These are phyloP conservation scores for Sisymbrium altissimum DNA, from an alignment of 345 rosid genomes.

Conservation along the genomic window DNA sequence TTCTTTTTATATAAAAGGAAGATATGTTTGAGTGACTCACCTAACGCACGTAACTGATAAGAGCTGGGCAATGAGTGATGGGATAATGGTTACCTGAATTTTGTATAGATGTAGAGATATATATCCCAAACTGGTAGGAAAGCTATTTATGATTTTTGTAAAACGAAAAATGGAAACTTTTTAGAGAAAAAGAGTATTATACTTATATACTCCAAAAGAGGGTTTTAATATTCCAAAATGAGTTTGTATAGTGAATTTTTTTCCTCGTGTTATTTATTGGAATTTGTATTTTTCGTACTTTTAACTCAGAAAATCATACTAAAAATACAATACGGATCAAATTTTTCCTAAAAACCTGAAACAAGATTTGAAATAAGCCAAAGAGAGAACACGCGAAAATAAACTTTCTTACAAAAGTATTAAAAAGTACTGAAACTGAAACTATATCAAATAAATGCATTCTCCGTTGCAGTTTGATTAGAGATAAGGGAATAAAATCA, in stretches of 20 bases:
- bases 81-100: not conserved
- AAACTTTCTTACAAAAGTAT: too few species aligned
- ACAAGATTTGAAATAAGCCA: too few species aligned
- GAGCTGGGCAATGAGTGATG: constrained; percentile 1
- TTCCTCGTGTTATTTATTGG: not conserved
- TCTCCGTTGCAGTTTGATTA: too few species aligned
- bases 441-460: too few species aligned
- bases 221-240: not conserved
- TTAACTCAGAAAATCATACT: too few species aligned
- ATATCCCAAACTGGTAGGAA: not conserved
- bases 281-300: too few species aligned
- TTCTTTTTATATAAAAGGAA: not conserved
- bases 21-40: constrained; percentile 34
- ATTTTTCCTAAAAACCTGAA: too few species aligned
- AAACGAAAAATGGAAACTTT: not conserved
- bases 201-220: not conserved
- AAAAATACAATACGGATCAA: too few species aligned
- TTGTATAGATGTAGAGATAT: not conserved
- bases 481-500: too few species aligned
- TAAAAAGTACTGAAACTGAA: too few species aligned
- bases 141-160: not conserved
- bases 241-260: not conserved
- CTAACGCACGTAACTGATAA: constrained; percentile 3
- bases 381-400: too few species aligned
- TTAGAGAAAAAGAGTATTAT: not conserved